Evolutionary conservation across 805 yeast species (phyloP).

Genomic region (Tetrapisispora nanseiensis): DNA sequence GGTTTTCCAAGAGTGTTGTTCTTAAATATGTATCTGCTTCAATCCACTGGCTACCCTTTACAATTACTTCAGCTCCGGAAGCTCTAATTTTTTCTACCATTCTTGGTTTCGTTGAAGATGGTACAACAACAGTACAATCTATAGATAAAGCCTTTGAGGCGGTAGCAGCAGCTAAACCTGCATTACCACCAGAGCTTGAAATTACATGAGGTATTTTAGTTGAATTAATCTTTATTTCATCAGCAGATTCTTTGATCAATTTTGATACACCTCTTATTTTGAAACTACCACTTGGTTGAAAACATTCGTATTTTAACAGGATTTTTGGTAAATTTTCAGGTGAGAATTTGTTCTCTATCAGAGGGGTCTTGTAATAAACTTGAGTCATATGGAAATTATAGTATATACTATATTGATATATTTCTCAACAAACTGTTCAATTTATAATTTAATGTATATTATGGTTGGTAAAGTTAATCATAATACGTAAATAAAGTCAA

Average conservation of each 20-base stretch:
- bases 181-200: constrained; percentile 45
- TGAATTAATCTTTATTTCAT: constrained; percentile 19
- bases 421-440: too few relatives aligned
- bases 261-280: constrained; percentile 48
- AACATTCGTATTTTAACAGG: constrained; percentile 39
- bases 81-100: constrained; percentile 33
- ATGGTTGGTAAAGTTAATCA: too few relatives aligned
- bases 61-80: constrained; percentile 41
- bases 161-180: constrained; percentile 41
- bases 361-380: constrained; percentile 19
- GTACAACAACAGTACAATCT: constrained; percentile 50
- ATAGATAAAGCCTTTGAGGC: constrained; percentile 33
- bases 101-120: constrained; percentile 36
- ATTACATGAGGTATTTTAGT: constrained; percentile 34
- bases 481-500: too few relatives aligned
- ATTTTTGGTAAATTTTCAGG: constrained; percentile 23
- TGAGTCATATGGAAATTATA: too few relatives aligned
- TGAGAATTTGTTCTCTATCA: constrained; percentile 13
- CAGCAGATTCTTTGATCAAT: constrained; percentile 31
- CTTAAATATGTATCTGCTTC: constrained; percentile 41
- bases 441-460: too few relatives aligned
- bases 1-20: constrained; percentile 18
- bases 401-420: too few relatives aligned
- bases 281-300: constrained; percentile 51
- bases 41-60: constrained; percentile 38